These are phyloP conservation scores for Plantago major DNA, from an alignment of 257 asterid genomes.

Conservation along the genomic window DNA sequence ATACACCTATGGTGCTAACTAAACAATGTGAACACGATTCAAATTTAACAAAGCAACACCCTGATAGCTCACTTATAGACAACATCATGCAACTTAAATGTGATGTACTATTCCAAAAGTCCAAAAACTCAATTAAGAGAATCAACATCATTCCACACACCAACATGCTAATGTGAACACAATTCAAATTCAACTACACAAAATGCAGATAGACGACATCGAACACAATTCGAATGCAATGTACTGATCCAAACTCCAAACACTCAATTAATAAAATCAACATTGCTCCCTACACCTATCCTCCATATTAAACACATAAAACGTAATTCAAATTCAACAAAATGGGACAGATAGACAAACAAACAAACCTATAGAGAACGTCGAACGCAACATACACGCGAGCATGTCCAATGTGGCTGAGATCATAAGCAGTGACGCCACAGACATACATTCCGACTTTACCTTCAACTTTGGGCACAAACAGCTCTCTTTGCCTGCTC, in stretches of 20 bases:
- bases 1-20: too few relatives aligned
- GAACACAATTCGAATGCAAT: too few relatives aligned
- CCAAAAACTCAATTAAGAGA: too few relatives aligned
- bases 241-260: neutral
- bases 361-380: slow-evolving; percentile 66
- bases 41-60: too few relatives aligned
- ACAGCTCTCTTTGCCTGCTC: slow-evolving; percentile 72
- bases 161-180: too few relatives aligned
- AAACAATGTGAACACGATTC: too few relatives aligned
- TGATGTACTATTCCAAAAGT: too few relatives aligned
- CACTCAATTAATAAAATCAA: neutral
- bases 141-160: too few relatives aligned
- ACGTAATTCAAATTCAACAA: neutral
- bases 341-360: neutral
- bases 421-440: slow-evolving; percentile 95
- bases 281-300: neutral
- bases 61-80: too few relatives aligned
- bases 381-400: slow-evolving; percentile 93
- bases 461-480: slow-evolving; percentile 65
- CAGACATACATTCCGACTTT: slow-evolving; percentile 95
- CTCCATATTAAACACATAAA: neutral
- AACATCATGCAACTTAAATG: too few relatives aligned
- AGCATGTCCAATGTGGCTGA: slow-evolving; percentile 97
- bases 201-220: too few relatives aligned
- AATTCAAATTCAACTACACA: too few relatives aligned